Conservation (phyloP, 2,329 filamentous ascomycete genomes). For the Tympanopsis confertula region DNA sequence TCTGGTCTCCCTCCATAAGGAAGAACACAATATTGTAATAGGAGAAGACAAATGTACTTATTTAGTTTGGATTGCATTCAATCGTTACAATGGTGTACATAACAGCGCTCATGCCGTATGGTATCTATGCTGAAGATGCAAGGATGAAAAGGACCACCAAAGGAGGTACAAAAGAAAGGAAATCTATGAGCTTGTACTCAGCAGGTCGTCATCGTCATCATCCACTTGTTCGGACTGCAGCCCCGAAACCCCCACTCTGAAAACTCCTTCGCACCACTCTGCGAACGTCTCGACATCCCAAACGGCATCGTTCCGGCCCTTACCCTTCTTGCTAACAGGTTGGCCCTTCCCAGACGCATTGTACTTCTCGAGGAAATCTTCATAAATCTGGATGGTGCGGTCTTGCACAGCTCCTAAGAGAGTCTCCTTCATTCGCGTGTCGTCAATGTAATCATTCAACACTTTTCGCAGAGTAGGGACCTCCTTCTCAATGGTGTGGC, state of each 20-base stretch:
- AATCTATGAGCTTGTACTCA: neutral
- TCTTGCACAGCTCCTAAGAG: conserved; percentile 53
- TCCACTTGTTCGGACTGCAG: neutral
- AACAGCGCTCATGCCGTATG: too few species aligned
- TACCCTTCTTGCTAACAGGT: neutral
- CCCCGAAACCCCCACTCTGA: neutral
- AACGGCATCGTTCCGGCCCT: conserved; percentile 1
- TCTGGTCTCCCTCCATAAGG: too few species aligned
- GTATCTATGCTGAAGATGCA: too few species aligned
- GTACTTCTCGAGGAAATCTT: conserved; percentile 46
- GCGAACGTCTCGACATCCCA: conserved; percentile 1
- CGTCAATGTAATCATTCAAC: conserved; percentile 49
- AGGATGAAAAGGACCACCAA: too few species aligned
- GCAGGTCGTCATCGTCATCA: neutral
- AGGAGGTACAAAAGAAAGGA: too few species aligned
- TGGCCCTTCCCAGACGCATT: conserved; percentile 15
- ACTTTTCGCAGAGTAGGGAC: conserved; percentile 40
- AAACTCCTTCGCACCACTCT: neutral
- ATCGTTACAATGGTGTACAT: too few species aligned
- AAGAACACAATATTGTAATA: too few species aligned
- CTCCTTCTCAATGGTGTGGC: conserved; percentile 41
- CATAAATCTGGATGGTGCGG: conserved; percentile 46
- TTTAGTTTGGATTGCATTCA: too few species aligned
- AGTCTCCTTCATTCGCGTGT: conserved; percentile 48
- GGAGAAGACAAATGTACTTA: too few species aligned